Conservation (phyloP, 306 rosid species). For the Casuarina equisetifolia region DNA sequence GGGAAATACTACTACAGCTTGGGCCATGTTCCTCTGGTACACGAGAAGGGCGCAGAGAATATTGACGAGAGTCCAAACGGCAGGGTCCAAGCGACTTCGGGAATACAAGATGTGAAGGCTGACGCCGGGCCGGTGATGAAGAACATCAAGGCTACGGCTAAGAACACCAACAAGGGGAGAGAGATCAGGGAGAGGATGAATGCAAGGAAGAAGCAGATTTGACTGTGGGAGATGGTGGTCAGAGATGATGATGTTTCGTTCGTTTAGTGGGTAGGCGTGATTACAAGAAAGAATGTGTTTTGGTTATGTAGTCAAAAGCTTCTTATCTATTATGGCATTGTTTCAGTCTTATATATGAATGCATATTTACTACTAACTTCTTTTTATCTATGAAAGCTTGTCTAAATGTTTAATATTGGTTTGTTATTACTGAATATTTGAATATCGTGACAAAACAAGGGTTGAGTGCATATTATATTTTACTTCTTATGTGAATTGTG, state of each 20-base stretch:
- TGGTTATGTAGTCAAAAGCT: too few species aligned
- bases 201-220: constrained; percentile 3
- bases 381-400: too few species aligned
- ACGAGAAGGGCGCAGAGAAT: not conserved
- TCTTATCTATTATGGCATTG: too few species aligned
- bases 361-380: too few species aligned
- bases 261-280: constrained; percentile 23
- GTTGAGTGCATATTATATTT: too few species aligned
- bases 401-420: too few species aligned
- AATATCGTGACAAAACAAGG: too few species aligned
- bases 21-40: constrained; percentile 37
- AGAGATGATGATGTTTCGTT: constrained; percentile 44
- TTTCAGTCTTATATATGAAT: too few species aligned
- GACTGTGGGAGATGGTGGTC: constrained; percentile 11
- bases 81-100: not conserved
- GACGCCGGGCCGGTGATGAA: constrained; percentile 13
- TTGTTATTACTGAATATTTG: too few species aligned
- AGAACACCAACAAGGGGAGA: constrained; percentile 31
- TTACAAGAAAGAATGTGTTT: not conserved
- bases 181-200: constrained; percentile 22
- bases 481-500: too few species aligned
- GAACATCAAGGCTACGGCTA: constrained; percentile 42
- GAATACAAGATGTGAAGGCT: constrained; percentile 3
- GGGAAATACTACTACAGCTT: constrained; percentile 50
- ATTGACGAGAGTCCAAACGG: not conserved